Percentiles rank a stretch among this genome's conserved stretches.
Conservation (phyloP, 176 grass and related monocot genomes). For the Ananas comosus region DNA sequence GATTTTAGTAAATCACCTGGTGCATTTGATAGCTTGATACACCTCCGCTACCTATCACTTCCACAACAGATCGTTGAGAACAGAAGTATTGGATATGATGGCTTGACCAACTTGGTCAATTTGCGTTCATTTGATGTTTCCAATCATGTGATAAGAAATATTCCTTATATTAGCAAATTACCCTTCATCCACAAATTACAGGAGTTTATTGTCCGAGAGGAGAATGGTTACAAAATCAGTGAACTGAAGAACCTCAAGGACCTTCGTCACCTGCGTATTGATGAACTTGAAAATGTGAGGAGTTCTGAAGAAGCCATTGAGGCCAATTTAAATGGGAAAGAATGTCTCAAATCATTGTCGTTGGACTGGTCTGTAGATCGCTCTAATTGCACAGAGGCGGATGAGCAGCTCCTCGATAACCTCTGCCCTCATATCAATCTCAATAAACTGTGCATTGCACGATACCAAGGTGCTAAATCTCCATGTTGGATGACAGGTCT, state of each 20-base stretch:
- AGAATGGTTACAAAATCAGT: constrained; percentile 5
- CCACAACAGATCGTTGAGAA: not conserved
- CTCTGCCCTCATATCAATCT: constrained; percentile 6
- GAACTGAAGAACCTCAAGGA: constrained; percentile 4
- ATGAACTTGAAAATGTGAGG: constrained; percentile 7
- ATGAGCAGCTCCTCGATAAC: constrained; percentile 1
- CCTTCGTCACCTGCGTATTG: constrained; percentile 9
- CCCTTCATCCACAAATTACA: constrained; percentile 18
- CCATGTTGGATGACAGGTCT: constrained; percentile 2
- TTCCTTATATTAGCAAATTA: constrained; percentile 6
- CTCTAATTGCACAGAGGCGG: not conserved
- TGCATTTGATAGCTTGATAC: not conserved
- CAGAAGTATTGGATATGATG: not conserved
- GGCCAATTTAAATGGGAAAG: constrained; percentile 4
- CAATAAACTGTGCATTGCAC: not conserved
- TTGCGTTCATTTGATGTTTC: constrained; percentile 4
- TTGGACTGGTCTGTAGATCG: not conserved
- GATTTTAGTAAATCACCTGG: not conserved
- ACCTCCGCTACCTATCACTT: not conserved
- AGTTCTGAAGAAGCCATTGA: not conserved
- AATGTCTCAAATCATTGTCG: not conserved
- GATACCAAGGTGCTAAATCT: not conserved
- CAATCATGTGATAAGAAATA: not conserved
- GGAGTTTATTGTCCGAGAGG: not conserved
- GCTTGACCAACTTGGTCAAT: not conserved